These are phyloP conservation scores for Diophrys appendiculata DNA, from an alignment of 73 alveolate genomes.

Conservation along the genomic window DNA sequence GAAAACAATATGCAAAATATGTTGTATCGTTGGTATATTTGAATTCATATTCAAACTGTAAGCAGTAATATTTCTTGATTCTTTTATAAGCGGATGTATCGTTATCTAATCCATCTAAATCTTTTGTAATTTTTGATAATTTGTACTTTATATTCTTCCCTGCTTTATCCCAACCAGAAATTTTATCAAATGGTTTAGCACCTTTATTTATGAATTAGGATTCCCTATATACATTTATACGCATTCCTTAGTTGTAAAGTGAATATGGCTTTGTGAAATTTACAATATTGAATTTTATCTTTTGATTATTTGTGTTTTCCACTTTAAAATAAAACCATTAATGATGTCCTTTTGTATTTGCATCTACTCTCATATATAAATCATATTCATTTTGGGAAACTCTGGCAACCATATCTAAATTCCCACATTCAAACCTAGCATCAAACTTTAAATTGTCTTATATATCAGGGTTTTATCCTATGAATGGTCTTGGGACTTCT, in stretches of 20 bases:
- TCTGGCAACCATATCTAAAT: conserved; percentile 51
- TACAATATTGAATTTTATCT: conserved; percentile 32
- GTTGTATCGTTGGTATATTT: conserved; percentile 23
- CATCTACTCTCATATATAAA: conserved; percentile 59
- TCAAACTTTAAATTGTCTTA: conserved; percentile 47
- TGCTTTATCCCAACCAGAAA: conserved; percentile 9
- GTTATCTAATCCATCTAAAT: background rate
- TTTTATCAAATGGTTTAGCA: background rate
- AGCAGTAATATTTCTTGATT: conserved; percentile 41
- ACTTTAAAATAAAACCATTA: conserved; percentile 73
- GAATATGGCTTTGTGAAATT: conserved; percentile 58
- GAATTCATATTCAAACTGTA: conserved; percentile 32
- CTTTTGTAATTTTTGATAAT: background rate
- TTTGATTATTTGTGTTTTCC: conserved; percentile 6
- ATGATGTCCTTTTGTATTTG: conserved; percentile 66
- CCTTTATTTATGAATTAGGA: background rate
- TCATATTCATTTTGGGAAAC: conserved; percentile 65
- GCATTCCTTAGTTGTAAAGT: conserved; percentile 57
- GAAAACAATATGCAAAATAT: conserved; percentile 45
- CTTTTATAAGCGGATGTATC: background rate
- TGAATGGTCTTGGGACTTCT: conserved; percentile 19
- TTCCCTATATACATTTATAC: conserved; percentile 13
- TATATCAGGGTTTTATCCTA: conserved; percentile 39
- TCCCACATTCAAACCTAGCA: conserved; percentile 68
- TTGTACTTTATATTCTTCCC: conserved; percentile 2